Percentiles rank a stretch among this genome's conserved stretches.
Conservation (phyloP, 768 basidiomycete species). For the Pleurotus tuoliensis region DNA sequence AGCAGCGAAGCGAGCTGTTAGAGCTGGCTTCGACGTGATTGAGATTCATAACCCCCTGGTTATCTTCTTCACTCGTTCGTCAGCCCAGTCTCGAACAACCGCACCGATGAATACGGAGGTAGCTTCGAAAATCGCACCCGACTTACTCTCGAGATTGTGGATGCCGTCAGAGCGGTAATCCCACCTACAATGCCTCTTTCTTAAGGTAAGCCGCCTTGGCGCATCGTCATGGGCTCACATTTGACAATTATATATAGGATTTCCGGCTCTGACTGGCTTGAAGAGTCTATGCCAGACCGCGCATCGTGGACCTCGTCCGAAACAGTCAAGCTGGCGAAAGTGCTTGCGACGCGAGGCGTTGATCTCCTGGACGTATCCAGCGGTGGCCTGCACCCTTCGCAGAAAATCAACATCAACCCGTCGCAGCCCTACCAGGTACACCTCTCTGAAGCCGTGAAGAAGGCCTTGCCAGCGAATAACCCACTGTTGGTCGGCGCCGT, state of each 20-base stretch:
- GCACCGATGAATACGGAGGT: slow-evolving; percentile 69
- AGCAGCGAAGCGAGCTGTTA: slow-evolving; percentile 47
- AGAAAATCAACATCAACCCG: slow-evolving; percentile 27
- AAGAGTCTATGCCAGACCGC: slow-evolving; percentile 52
- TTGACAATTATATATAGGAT: slow-evolving; percentile 32
- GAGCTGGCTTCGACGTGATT: slow-evolving; percentile 57
- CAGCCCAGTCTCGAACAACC: slow-evolving; percentile 57
- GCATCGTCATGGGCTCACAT: background rate
- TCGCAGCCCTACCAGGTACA: slow-evolving; percentile 48
- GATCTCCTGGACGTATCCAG: slow-evolving; percentile 74
- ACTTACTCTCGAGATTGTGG: slow-evolving; percentile 58
- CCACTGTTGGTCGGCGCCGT: slow-evolving; percentile 40
- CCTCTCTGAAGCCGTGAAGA: slow-evolving; percentile 50
- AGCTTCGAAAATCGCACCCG: slow-evolving; percentile 66
- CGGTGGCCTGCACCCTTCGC: slow-evolving; percentile 51
- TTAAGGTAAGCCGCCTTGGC: slow-evolving; percentile 42
- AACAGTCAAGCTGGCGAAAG: slow-evolving; percentile 54
- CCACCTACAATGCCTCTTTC: slow-evolving; percentile 62
- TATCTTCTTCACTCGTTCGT: slow-evolving; percentile 56
- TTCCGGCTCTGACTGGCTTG: slow-evolving; percentile 74
- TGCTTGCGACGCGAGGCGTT: slow-evolving; percentile 61
- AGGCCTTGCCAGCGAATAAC: slow-evolving; percentile 32
- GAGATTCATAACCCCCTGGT: slow-evolving; percentile 65
- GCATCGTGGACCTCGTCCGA: slow-evolving; percentile 69
- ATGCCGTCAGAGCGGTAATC: slow-evolving; percentile 58